Conservation (phyloP, 495 filamentous ascomycete species). For the Aspergillus kassunensis region DNA sequence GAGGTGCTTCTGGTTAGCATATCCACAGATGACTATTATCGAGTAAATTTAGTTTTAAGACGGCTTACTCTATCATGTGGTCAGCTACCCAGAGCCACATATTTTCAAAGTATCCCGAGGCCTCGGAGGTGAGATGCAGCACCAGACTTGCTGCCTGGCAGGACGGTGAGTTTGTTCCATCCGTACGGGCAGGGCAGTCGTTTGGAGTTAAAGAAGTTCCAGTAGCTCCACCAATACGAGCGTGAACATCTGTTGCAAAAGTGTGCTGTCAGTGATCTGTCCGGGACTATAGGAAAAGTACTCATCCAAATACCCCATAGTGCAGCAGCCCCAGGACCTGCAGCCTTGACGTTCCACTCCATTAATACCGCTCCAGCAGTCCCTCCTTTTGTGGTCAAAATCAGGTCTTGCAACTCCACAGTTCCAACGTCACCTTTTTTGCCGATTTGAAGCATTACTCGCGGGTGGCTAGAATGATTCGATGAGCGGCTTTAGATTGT, state of each 20-base stretch:
- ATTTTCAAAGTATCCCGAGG: constrained; percentile 55
- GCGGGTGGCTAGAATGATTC: constrained; percentile 31
- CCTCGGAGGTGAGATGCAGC: constrained; percentile 47
- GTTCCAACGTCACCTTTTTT: constrained; percentile 51
- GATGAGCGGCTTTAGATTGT: neutral
- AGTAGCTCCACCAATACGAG: constrained; percentile 49
- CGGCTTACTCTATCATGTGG: constrained; percentile 42
- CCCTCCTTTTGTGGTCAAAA: constrained; percentile 48
- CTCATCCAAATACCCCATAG: constrained; percentile 40
- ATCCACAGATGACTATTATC: neutral
- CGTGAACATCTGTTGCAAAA: constrained; percentile 31
- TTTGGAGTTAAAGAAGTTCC: constrained; percentile 58
- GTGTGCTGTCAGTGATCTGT: neutral
- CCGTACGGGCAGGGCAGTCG: constrained; percentile 43
- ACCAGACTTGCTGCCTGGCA: constrained; percentile 50
- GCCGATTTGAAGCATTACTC: constrained; percentile 57
- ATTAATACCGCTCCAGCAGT: constrained; percentile 49
- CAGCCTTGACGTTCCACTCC: constrained; percentile 48
- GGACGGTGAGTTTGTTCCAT: constrained; percentile 11
- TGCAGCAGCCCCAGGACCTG: constrained; percentile 50
- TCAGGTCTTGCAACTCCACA: constrained; percentile 56
- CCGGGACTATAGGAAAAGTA: neutral
- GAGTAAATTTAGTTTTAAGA: neutral
- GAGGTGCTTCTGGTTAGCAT: neutral
- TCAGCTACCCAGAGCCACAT: constrained; percentile 63